phyloP scores from a whole-genome alignment of 1,284 basidiomycete species.

The Xanthoconium separans region DNA sequence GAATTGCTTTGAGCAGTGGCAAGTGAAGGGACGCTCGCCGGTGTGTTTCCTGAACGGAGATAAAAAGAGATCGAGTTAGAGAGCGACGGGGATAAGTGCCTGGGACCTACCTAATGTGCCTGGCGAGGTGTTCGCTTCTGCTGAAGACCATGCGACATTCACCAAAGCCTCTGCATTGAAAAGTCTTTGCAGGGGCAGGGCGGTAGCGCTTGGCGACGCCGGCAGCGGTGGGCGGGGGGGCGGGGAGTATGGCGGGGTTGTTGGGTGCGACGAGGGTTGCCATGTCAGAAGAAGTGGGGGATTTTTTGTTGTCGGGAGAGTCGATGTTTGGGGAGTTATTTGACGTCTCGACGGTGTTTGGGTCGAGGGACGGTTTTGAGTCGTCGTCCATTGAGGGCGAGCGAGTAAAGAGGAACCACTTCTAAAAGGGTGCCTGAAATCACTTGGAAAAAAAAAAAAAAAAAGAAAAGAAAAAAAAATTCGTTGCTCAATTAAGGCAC shows the following conservation, averaged over 20 bases:
- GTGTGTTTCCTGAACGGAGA: conserved; percentile 82
- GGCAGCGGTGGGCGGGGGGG: background rate
- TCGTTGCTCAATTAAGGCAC: conserved; percentile 35
- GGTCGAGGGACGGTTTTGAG: conserved; percentile 34
- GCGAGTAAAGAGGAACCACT: conserved; percentile 35
- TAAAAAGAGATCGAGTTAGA: conserved; percentile 19
- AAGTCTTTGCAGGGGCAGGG: conserved; percentile 84
- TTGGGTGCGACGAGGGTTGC: conserved; percentile 29
- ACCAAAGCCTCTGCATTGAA: conserved; percentile 92
- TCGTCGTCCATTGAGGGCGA: conserved; percentile 32
- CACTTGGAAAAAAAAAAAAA: conserved; percentile 3
- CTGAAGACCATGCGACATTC: conserved; percentile 97
- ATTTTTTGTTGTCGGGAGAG: background rate
- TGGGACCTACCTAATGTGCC: conserved; percentile 82
- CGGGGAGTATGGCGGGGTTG: conserved; percentile 21
- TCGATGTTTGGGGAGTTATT: background rate
- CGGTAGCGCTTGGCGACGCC: conserved; percentile 63
- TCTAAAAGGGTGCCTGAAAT: conserved; percentile 36
- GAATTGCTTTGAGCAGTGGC: conserved; percentile 94
- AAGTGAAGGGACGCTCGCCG: conserved; percentile 92
- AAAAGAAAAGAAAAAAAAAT: conserved; percentile 26
- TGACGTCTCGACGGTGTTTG: conserved; percentile 13
- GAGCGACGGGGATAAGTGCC: conserved; percentile 18
- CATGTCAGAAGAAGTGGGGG: conserved; percentile 19
- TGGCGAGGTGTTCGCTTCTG: conserved; percentile 90